phyloP scores from a whole-genome alignment of 2,329 filamentous ascomycete genomes.

The Aspergillus phoenicis region DNA sequence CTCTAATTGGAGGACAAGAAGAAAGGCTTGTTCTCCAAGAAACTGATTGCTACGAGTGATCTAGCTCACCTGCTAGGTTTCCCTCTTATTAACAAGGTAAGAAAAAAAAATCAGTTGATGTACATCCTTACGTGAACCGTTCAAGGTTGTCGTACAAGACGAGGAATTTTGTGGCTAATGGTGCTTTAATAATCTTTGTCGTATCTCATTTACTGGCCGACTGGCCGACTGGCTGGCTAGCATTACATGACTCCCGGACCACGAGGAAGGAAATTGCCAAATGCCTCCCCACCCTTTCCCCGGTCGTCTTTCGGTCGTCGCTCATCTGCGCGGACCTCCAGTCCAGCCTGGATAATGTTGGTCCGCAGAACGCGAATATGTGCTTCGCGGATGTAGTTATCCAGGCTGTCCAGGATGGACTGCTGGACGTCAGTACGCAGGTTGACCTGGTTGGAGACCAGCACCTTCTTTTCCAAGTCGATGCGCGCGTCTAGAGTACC shows the following conservation, averaged over 20 bases:
- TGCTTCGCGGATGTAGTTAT: conserved; percentile 72
- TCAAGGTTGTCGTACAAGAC: too few relatives aligned
- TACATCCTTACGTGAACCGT: too few relatives aligned
- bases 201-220: background rate
- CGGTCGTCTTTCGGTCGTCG: conserved; percentile 12
- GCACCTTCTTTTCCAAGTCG: conserved; percentile 78
- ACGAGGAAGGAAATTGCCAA: conserved; percentile 14
- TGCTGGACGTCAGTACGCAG: conserved; percentile 70
- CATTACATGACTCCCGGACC: conserved; percentile 17
- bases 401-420: conserved; percentile 67
- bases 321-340: conserved; percentile 62
- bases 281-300: conserved; percentile 13
- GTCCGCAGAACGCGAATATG: conserved; percentile 76
- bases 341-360: conserved; percentile 71
- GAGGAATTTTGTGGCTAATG: too few relatives aligned
- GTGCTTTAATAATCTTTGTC: background rate
- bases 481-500: conserved; percentile 76
- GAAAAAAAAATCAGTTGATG: too few relatives aligned
- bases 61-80: too few relatives aligned
- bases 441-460: conserved; percentile 71
- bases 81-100: too few relatives aligned
- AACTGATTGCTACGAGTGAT: too few relatives aligned
- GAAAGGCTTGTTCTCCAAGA: too few relatives aligned
- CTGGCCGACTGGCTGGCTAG: background rate
- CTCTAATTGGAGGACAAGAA: too few relatives aligned